Evolutionary conservation across 1,139 yeast genomes (phyloP).

Genomic region (Diutina siamensis): DNA sequence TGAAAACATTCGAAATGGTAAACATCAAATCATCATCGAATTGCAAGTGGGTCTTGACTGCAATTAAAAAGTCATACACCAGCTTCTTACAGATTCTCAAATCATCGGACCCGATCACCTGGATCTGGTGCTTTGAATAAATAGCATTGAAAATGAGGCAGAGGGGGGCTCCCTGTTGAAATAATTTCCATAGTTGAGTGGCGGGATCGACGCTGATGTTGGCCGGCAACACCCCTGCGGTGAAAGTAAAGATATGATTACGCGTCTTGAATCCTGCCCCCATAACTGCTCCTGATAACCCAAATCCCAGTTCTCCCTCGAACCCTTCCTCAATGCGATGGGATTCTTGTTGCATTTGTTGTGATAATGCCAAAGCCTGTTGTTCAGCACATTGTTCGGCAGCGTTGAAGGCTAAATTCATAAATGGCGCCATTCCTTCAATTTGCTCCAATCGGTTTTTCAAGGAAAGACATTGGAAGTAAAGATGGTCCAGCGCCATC

Average conservation of each 20-base stretch:
- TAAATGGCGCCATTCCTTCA: slow-evolving; percentile 58
- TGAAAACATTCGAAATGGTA: slow-evolving; percentile 82
- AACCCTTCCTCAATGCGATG: slow-evolving; percentile 7
- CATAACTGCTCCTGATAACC: slow-evolving; percentile 16
- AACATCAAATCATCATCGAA: slow-evolving; percentile 61
- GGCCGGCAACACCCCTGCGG: slow-evolving; percentile 70
- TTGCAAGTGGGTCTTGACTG: slow-evolving; percentile 68
- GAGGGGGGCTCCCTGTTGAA: slow-evolving; percentile 88
- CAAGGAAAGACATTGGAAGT: slow-evolving; percentile 54
- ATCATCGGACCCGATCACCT: slow-evolving; percentile 63
- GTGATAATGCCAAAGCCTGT: slow-evolving; percentile 52
- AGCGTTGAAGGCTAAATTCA: slow-evolving; percentile 30
- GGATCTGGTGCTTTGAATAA: slow-evolving; percentile 23
- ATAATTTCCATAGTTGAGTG: slow-evolving; percentile 77
- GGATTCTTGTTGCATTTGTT: slow-evolving; percentile 16
- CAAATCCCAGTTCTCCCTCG: slow-evolving; percentile 12
- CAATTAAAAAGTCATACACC: slow-evolving; percentile 81
- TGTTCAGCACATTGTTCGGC: slow-evolving; percentile 65
- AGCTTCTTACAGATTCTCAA: slow-evolving; percentile 77
- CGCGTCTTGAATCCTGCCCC: slow-evolving; percentile 11
- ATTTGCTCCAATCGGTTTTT: slow-evolving; percentile 48
- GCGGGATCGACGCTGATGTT: slow-evolving; percentile 79
- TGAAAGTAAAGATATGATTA: slow-evolving; percentile 42
- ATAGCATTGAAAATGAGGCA: slow-evolving; percentile 71
- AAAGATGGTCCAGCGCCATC: slow-evolving; percentile 60